Evolutionary conservation across 345 rosid genomes (phyloP).

Genomic region (Geranium rotundifolium): DNA sequence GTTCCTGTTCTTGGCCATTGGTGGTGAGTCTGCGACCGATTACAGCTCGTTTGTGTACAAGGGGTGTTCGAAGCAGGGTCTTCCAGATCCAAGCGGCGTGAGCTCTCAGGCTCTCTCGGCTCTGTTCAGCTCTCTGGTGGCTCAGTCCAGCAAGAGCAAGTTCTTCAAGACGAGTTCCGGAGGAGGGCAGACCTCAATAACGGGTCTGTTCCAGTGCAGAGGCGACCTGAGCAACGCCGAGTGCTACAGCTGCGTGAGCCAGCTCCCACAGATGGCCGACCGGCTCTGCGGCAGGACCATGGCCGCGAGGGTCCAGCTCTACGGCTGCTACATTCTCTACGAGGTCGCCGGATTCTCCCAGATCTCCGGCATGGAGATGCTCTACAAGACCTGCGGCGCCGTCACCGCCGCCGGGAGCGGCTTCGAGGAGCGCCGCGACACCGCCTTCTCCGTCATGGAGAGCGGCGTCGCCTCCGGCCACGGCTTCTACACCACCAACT

Average conservation of each 20-base stretch:
- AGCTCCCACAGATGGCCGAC: conserved; percentile 59
- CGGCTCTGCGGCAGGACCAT: conserved; percentile 64
- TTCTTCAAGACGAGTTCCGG: conserved; percentile 82
- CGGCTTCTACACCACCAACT: conserved; percentile 13
- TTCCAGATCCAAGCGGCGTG: conserved; percentile 73
- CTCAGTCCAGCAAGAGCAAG: conserved; percentile 67
- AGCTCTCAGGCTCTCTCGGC: conserved; percentile 85
- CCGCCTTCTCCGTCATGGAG: conserved; percentile 13
- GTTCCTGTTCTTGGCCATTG: conserved; percentile 27
- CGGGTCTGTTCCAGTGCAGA: conserved; percentile 93
- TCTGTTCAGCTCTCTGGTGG: conserved; percentile 68
- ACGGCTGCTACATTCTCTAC: conserved; percentile 14
- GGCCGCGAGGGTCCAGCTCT: conserved; percentile 56
- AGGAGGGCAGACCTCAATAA: conserved; percentile 54
- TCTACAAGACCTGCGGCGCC: conserved; percentile 15
- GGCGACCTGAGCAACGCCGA: conserved; percentile 74
- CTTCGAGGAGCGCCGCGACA: conserved; percentile 11
- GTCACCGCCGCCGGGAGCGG: conserved; percentile 4
- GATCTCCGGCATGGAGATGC: conserved; percentile 8
- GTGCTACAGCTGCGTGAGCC: conserved; percentile 89
- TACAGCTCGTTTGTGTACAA: conserved; percentile 65
- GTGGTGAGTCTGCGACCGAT: conserved; percentile 43
- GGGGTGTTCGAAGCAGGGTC: conserved; percentile 69
- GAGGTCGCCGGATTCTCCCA: conserved; percentile 12
- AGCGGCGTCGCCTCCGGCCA: conserved; percentile 8